phyloP scores from a whole-genome alignment of 257 asterid species.

The Solanum verrucosum region DNA sequence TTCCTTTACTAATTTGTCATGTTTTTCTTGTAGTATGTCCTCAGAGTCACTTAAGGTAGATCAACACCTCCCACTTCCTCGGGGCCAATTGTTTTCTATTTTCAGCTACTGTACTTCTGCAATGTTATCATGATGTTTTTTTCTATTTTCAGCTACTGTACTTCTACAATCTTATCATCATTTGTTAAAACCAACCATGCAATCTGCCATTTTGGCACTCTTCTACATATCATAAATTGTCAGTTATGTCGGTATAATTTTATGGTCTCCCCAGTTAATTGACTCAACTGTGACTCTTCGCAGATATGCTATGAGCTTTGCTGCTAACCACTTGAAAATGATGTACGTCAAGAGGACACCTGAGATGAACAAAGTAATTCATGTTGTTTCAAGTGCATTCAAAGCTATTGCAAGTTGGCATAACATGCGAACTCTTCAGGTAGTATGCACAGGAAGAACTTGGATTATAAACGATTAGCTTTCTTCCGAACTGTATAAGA shows the following conservation, averaged over 20 bases:
- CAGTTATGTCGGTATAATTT: not conserved
- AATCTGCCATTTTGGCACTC: not conserved
- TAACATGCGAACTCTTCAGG: constrained; percentile 97
- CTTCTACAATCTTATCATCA: not conserved
- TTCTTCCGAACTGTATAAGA: constrained; percentile 1
- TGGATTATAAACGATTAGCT: not conserved
- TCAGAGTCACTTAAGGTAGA: not conserved
- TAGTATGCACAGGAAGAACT: constrained; percentile 5
- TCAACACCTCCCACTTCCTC: not conserved
- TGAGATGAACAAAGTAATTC: constrained; percentile 64
- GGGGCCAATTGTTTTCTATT: not conserved
- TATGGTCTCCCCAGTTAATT: not conserved
- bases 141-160: not conserved
- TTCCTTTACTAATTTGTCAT: not conserved
- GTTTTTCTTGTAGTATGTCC: not conserved
- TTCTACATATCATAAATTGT: not conserved
- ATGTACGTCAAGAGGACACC: constrained; percentile 73
- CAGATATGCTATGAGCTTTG: constrained; percentile 92
- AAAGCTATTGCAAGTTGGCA: constrained; percentile 91
- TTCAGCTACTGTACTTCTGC: not conserved
- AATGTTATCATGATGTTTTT: not conserved
- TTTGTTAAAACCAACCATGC: not conserved
- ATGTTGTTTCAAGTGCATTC: constrained; percentile 87
- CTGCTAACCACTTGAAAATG: constrained; percentile 61
- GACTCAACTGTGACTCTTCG: constrained; percentile 8